Evolutionary conservation across 2,329 filamentous ascomycete species (phyloP), one percentile per base, ranked within the genome.

Genomic region (Fusarium euwallaceae): DNA sequence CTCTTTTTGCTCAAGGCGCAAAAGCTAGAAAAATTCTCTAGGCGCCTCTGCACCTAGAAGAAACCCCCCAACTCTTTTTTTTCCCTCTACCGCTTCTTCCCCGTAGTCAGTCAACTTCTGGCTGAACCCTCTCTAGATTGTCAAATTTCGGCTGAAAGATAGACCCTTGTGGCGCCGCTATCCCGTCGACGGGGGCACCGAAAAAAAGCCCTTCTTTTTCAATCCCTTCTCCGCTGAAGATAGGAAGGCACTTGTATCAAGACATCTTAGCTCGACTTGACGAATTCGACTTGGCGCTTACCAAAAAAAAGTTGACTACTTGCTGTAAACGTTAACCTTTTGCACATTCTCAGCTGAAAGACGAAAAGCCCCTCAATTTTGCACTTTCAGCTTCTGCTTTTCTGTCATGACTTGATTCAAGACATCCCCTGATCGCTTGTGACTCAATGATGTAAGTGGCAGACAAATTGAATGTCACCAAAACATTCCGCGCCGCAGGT

Each of bases 91-190:
- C 61, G 62, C 55, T 12, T 34, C 32, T 48, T 45, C 48, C 58
- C 37, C 32, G 14, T 41, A 45, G 12, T 4, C 16, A 43, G 37
- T 41, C 39, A 37, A 10, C 24, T 32, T 55, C 48, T 32, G 16
- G 48, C 27, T 32, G 27, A 55, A 55, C 27, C 24, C 22, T 53
- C 45, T 24, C 8, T 48, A 59, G 66, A 68, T 70, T 69, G 63
- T 56, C 70, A 77, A 75, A 77, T 77, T 73, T 77, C 71, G 70
- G 63, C 68, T 72, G 74, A 56, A 61, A 37, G 69, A 75, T 66
- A 55, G 62, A 69, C 66, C 72, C 74, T 72, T 76, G 74, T 73
- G 74, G 76, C 76, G 64, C 61, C 53, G 59, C 66, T 74, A 68
- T 39, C 61, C 53, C 27, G 41, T 45, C 56, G 39, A 76, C 51